Conservation (phyloP, 2,329 filamentous ascomycete genomes). For the Davidsoniella virescens region DNA sequence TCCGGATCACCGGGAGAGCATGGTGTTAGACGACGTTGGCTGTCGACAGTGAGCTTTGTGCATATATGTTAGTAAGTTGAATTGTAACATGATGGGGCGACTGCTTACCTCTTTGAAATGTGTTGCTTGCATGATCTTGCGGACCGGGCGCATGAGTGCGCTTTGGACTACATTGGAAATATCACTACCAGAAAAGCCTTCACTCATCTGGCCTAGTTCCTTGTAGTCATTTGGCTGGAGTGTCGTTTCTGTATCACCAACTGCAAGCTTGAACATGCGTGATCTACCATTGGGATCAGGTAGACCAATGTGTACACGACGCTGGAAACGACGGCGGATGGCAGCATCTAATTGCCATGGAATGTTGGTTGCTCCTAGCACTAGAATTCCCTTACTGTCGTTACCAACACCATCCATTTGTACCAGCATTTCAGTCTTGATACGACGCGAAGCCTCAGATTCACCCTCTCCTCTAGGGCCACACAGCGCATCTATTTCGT, state of each 20-base stretch:
- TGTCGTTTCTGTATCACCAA: conserved; percentile 84
- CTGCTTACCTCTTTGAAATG: conserved; percentile 78
- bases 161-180: conserved; percentile 92
- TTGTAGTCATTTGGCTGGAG: conserved; percentile 64
- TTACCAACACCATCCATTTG: conserved; percentile 99
- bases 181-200: conserved; percentile 92
- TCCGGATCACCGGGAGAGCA: conserved; percentile 83
- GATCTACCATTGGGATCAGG: conserved; percentile 77
- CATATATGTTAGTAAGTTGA: conserved; percentile 12
- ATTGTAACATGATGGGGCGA: not conserved
- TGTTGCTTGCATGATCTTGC: conserved; percentile 92
- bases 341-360: conserved; percentile 96
- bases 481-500: conserved; percentile 93
- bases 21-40: conserved; percentile 56
- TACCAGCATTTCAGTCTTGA: conserved; percentile 95
- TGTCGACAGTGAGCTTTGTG: conserved; percentile 52
- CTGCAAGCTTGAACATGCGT: conserved; percentile 86
- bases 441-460: conserved; percentile 89
- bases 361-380: conserved; percentile 93
- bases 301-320: conserved; percentile 86
- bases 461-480: conserved; percentile 87
- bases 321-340: conserved; percentile 89
- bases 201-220: conserved; percentile 62
- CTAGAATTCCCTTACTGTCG: conserved; percentile 82
- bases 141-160: conserved; percentile 90